Evolutionary conservation across 1,284 basidiomycete genomes (phyloP).

Genomic region (Fereydounia khargensis): DNA sequence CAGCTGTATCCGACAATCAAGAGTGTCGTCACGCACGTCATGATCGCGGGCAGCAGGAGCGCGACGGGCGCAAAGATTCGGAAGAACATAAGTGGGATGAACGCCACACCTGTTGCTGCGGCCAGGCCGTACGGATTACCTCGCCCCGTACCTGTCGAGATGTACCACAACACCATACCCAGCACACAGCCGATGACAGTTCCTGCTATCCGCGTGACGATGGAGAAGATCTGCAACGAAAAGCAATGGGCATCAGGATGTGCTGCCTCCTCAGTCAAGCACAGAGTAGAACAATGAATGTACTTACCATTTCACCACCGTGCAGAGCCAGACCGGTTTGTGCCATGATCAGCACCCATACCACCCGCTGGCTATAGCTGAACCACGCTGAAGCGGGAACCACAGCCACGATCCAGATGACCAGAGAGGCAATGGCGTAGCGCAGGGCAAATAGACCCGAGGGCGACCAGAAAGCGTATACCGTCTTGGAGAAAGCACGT

Average conservation of each 20-base stretch:
- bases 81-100: slow-evolving; percentile 64
- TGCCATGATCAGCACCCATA: no score
- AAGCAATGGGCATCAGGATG: no score
- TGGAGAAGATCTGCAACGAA: slow-evolving; percentile 40
- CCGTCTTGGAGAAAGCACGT: slow-evolving; percentile 13
- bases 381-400: no score
- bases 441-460: slow-evolving; percentile 67
- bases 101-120: slow-evolving; percentile 68
- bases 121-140: slow-evolving; percentile 71
- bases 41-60: slow-evolving; percentile 68
- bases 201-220: slow-evolving; percentile 39
- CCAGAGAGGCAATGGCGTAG: slow-evolving; percentile 64
- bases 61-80: slow-evolving; percentile 73
- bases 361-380: no score
- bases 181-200: slow-evolving; percentile 61
- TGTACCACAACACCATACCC: slow-evolving; percentile 71
- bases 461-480: slow-evolving; percentile 46
- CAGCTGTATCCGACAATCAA: slow-evolving; percentile 47
- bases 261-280: no score
- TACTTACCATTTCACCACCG: no score
- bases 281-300: no score
- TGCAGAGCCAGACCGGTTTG: no score
- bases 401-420: no score
- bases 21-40: slow-evolving; percentile 71
- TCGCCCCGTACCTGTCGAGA: slow-evolving; percentile 61